Conservation (phyloP, 495 filamentous ascomycete genomes). For the Lophium mytilinum region DNA sequence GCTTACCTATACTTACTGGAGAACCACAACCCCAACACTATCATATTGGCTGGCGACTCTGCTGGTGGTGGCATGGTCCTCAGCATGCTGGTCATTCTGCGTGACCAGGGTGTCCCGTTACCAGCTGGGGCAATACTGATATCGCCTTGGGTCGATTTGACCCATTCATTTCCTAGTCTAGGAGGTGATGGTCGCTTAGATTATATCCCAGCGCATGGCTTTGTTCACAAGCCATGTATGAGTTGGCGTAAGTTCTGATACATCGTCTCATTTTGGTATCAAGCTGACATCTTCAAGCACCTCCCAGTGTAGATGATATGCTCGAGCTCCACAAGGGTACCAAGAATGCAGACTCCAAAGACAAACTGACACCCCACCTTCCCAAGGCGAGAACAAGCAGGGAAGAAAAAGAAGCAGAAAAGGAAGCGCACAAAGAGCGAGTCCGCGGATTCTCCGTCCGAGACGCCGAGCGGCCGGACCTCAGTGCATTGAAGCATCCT, state of each 20-base stretch:
- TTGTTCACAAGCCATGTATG: conserved; percentile 71
- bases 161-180: conserved; percentile 88
- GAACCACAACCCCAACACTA: conserved; percentile 63
- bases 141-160: conserved; percentile 89
- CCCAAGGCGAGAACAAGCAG: conserved; percentile 33
- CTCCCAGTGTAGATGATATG: conserved; percentile 68
- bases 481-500: conserved; percentile 1
- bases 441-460: conserved; percentile 22
- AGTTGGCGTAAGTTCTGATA: conserved; percentile 53
- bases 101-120: conserved; percentile 70
- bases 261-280: neutral
- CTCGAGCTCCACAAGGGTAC: conserved; percentile 22
- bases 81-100: conserved; percentile 67
- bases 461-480: conserved; percentile 1
- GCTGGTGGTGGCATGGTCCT: conserved; percentile 85
- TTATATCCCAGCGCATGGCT: conserved; percentile 81
- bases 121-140: conserved; percentile 87
- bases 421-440: conserved; percentile 25
- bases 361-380: conserved; percentile 15
- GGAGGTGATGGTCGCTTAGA: conserved; percentile 63
- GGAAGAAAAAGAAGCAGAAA: conserved; percentile 29
- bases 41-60: conserved; percentile 81
- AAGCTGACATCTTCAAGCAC: conserved; percentile 38
- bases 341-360: neutral
- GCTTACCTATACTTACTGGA: conserved; percentile 76